Base-by-base conservation (phyloP, 106 monocot species). In the Acanthochlamys bracteata region DNA sequence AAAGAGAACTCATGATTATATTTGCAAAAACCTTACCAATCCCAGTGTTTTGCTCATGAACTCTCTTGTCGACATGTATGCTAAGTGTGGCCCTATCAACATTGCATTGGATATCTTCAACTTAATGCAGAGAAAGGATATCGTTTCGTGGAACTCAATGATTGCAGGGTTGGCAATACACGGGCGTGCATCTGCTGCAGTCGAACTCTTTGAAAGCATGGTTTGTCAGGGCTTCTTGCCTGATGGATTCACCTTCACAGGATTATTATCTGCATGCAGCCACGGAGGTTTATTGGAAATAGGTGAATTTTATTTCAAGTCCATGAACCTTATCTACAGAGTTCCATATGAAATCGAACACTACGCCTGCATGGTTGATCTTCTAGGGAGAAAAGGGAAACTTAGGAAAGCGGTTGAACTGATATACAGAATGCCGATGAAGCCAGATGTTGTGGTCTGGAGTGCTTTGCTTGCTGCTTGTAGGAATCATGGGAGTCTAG, bases 341-440 rank as follows among this genome's bases (percentile, higher is more conserved):
- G 62, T 93, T 62, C 41, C 41, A 42, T 59, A 59, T 61, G 80
- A 85, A 56, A 67, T 88, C 16, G 77, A 88, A 22, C 90, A 90
- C 66, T 90, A 86, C 71, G 83, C 83, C 57, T 90, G 90, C 78
- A 81, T 90, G 75, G 80, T 90, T 33, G 85, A 85, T 73, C 80
- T 90, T 20, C 60, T 85, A 4, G 89, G 85, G 13, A 61, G 83
- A 47, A 64, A 55, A 59, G 86, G 90, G 17, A 57, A 60, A 10
- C 40, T 90, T 25, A 39, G 41, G 17, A 64, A 70, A 66, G 85
- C 90, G 11, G 63, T 80, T 20, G 42, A 66, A 20, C 10, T 90
- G 39, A 76, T 90, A 53, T 58, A 14, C 22, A 47, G 42, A 39
- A 90, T 90, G 90, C 78, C 74, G 1, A 76, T 90, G 74, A 86